Evolutionary conservation across 2,329 filamentous ascomycete species (phyloP).

Genomic region (Trichoderma hamatum): DNA sequence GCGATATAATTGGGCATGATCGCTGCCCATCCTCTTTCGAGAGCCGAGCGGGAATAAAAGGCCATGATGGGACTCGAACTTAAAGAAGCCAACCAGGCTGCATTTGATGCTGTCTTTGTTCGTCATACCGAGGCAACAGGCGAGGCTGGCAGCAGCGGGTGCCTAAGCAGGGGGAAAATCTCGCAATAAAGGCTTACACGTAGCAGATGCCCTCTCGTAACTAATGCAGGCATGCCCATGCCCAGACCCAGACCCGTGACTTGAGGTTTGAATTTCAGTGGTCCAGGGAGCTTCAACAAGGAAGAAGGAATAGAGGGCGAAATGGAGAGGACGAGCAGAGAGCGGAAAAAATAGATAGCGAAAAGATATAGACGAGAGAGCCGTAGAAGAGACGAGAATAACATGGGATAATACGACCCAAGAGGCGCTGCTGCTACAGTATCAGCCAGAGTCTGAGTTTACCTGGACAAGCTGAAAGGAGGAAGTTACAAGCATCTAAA

Average conservation of each 20-base stretch:
- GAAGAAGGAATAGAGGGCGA: background rate
- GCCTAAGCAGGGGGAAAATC: conserved; percentile 8
- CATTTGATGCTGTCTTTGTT: background rate
- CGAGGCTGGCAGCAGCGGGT: conserved; percentile 3
- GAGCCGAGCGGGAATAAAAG: background rate
- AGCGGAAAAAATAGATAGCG: background rate
- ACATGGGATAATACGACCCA: background rate
- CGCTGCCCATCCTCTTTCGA: background rate
- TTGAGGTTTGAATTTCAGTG: background rate
- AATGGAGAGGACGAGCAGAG: background rate
- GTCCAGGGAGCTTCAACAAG: background rate
- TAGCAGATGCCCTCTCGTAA: conserved; percentile 24
- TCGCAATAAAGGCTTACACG: conserved; percentile 14
- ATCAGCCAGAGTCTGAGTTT: conserved; percentile 5
- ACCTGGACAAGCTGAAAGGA: conserved; percentile 3
- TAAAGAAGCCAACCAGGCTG: background rate
- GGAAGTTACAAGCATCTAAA: conserved; percentile 13
- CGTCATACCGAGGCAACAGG: conserved; percentile 4
- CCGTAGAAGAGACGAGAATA: background rate
- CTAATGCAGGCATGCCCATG: conserved; percentile 26
- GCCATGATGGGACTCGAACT: background rate
- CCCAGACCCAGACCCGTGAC: conserved; percentile 17
- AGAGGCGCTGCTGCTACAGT: conserved; percentile 6
- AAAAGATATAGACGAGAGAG: background rate
- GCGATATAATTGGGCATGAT: conserved; percentile 15